These are phyloP conservation scores for Ophiocordyceps camponoti-floridani DNA, from an alignment of 2,329 filamentous ascomycete genomes.

Conservation along the genomic window DNA sequence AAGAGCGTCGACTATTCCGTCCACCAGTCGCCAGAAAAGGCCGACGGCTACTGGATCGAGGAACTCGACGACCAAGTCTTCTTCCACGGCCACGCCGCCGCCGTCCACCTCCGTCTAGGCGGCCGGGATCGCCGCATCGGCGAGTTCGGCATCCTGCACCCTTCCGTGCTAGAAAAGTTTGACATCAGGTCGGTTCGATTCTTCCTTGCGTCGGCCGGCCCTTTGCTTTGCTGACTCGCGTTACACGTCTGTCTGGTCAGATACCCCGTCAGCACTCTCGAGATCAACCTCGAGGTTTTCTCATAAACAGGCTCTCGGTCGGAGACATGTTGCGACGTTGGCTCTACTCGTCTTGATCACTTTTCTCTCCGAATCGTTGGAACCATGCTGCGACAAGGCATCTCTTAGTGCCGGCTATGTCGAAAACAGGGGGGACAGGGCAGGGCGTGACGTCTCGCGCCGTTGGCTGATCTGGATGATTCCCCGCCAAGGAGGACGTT, in stretches of 20 bases:
- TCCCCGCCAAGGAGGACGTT: too few relatives aligned
- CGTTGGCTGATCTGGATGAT: too few relatives aligned
- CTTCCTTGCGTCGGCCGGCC: too few relatives aligned
- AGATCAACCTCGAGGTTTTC: conserved; percentile 90
- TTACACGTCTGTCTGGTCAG: conserved; percentile 15
- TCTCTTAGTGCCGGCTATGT: too few relatives aligned
- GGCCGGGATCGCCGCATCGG: conserved; percentile 67
- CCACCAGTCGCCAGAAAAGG: conserved; percentile 33
- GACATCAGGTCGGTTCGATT: conserved; percentile 49
- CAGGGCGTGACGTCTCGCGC: too few relatives aligned
- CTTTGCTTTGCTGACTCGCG: not conserved
- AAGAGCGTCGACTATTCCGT: conserved; percentile 34
- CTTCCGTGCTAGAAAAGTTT: conserved; percentile 82
- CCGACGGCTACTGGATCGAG: conserved; percentile 82
- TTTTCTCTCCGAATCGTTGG: too few relatives aligned
- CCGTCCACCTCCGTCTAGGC: conserved; percentile 57
- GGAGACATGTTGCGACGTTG: too few relatives aligned
- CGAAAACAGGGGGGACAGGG: too few relatives aligned
- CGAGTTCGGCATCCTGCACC: conserved; percentile 86
- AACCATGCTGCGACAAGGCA: too few relatives aligned
- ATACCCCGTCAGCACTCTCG: conserved; percentile 84
- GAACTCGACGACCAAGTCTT: conserved; percentile 84
- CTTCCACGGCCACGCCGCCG: conserved; percentile 76
- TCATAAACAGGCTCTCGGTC: conserved; percentile 35
- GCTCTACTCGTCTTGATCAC: too few relatives aligned